phyloP scores from a whole-genome alignment of 2,329 filamentous ascomycete genomes.

The Boeremia exigua region DNA sequence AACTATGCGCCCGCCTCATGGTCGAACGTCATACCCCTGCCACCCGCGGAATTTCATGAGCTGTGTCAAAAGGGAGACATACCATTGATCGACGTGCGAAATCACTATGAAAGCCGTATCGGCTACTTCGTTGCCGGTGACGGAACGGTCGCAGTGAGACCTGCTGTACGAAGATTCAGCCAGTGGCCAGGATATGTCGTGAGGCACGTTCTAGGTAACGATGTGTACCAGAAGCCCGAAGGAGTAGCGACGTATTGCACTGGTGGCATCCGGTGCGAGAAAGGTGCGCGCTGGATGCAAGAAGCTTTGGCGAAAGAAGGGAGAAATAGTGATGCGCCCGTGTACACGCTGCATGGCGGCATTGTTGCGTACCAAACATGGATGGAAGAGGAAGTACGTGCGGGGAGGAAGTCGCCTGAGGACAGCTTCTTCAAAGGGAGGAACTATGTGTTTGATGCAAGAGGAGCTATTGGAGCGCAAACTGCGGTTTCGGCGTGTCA shows the following conservation, averaged over 20 bases:
- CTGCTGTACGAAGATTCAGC: constrained; percentile 30
- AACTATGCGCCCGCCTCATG: constrained; percentile 30
- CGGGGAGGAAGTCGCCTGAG: constrained; percentile 21
- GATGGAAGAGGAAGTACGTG: constrained; percentile 26
- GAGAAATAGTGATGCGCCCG: constrained; percentile 3
- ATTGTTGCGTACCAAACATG: constrained; percentile 33
- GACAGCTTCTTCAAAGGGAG: constrained; percentile 32
- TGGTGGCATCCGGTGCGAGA: constrained; percentile 33
- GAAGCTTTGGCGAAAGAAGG: constrained; percentile 19
- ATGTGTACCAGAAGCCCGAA: constrained; percentile 16
- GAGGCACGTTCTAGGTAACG: constrained; percentile 23
- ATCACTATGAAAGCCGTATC: constrained; percentile 35
- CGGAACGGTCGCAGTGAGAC: constrained; percentile 23
- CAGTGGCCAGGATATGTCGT: constrained; percentile 34
- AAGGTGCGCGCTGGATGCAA: constrained; percentile 36
- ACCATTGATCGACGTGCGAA: constrained; percentile 31
- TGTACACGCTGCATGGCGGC: constrained; percentile 30
- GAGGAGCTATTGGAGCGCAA: constrained; percentile 26
- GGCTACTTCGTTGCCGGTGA: constrained; percentile 30
- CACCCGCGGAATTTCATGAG: constrained; percentile 28
- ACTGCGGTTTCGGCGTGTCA: constrained; percentile 26
- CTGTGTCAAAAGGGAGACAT: constrained; percentile 21
- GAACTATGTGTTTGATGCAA: constrained; percentile 35
- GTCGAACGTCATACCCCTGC: constrained; percentile 23
- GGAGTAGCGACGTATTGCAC: constrained; percentile 33